Conservation (phyloP, 306 rosid species). For the Malus sieversii region DNA sequence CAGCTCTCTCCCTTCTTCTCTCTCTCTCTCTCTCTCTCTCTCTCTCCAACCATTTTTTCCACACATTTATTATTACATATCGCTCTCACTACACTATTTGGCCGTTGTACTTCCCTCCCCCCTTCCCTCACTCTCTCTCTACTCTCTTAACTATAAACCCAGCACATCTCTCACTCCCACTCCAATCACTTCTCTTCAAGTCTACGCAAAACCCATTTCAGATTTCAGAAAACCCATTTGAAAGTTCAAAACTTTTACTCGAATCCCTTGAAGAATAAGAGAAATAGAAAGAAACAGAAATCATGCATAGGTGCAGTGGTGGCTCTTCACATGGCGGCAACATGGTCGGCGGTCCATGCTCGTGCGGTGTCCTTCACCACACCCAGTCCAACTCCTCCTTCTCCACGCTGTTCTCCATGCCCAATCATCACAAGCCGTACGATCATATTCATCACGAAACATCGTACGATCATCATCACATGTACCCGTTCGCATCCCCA, state of each 20-base stretch:
- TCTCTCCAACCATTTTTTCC: constrained; percentile 21
- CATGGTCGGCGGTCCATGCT: constrained; percentile 62
- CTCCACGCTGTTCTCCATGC: constrained; percentile 59
- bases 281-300: background rate
- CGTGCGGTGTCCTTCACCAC: constrained; percentile 43
- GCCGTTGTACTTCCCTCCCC: background rate
- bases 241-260: background rate
- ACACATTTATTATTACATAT: constrained; percentile 33
- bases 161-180: background rate
- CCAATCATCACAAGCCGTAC: constrained; percentile 32
- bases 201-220: background rate
- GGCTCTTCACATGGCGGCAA: constrained; percentile 43
- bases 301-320: constrained; percentile 58
- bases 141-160: background rate
- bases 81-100: constrained; percentile 9
- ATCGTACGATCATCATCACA: constrained; percentile 2
- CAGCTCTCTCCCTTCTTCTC: background rate
- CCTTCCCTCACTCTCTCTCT: background rate
- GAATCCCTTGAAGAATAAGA: background rate
- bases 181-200: background rate
- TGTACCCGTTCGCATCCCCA: constrained; percentile 33
- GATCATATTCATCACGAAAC: constrained; percentile 14
- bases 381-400: constrained; percentile 52
- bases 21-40: background rate
- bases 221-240: background rate